Conservation (phyloP, 441 rosid species). For the Biscutella laevigata region DNA sequence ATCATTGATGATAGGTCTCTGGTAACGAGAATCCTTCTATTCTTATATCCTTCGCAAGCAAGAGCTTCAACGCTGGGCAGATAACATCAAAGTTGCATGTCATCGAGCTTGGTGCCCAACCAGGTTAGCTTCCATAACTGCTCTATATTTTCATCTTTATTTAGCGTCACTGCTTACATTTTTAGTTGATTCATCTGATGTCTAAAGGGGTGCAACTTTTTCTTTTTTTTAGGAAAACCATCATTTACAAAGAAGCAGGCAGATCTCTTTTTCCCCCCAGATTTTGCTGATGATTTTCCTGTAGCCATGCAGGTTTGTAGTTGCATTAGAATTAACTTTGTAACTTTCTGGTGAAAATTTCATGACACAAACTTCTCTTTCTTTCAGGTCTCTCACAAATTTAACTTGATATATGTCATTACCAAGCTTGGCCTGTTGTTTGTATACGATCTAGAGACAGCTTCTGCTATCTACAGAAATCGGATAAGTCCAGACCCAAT, state of each 20-base stretch:
- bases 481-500: conserved; percentile 99
- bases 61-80: conserved; percentile 85
- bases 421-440: conserved; percentile 97
- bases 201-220: conserved; percentile 1
- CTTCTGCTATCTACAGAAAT: conserved; percentile 95
- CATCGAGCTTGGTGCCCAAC: conserved; percentile 98
- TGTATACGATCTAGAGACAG: conserved; percentile 98
- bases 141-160: neutral
- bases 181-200: conserved; percentile 4
- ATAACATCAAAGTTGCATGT: conserved; percentile 86
- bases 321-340: conserved; percentile 17
- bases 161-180: neutral
- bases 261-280: conserved; percentile 98
- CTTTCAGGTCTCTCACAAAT: conserved; percentile 93
- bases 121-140: too few relatives aligned
- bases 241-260: conserved; percentile 95
- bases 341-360: conserved; percentile 15
- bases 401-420: conserved; percentile 81
- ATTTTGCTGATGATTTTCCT: conserved; percentile 98
- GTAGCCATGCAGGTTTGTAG: conserved; percentile 94
- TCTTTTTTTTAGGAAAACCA: conserved; percentile 74
- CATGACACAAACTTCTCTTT: conserved; percentile 23
- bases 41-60: conserved; percentile 90
- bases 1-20: conserved; percentile 44
- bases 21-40: conserved; percentile 94